A percentile compares a stretch with the other conserved stretches of the same genome.
Evolutionary conservation across 495 filamentous ascomycete species (phyloP).

Genomic region (Aspergillus steynii): DNA sequence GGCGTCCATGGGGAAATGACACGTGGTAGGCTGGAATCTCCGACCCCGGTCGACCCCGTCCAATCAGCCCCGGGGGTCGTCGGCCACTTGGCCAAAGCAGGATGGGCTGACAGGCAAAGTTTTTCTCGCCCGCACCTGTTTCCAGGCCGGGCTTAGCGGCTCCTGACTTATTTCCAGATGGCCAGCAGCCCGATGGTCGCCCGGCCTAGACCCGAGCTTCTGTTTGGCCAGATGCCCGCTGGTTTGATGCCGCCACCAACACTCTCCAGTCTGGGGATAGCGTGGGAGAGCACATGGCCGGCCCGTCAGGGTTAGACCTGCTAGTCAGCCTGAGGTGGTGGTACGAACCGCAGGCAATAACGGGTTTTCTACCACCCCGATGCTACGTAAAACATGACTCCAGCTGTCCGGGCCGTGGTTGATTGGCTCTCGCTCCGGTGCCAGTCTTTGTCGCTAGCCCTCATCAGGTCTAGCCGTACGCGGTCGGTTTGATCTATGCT

Average conservation of each 20-base stretch:
- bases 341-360: no score
- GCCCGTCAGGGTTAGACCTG: no score
- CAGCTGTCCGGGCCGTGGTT: not conserved
- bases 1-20: not conserved
- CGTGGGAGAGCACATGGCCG: not conserved
- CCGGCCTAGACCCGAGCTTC: slow-evolving; percentile 21
- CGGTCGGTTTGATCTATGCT: not conserved
- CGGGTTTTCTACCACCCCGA: not conserved
- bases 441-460: not conserved
- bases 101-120: slow-evolving; percentile 1
- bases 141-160: not conserved
- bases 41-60: slow-evolving; percentile 13
- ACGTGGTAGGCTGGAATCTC: slow-evolving; percentile 23
- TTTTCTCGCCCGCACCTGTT: not conserved
- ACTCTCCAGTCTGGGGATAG: not conserved
- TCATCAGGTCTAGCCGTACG: not conserved
- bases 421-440: not conserved
- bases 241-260: no score
- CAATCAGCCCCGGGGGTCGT: slow-evolving; percentile 5
- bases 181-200: slow-evolving; percentile 8
- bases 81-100: slow-evolving; percentile 11
- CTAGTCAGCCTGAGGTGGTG: no score
- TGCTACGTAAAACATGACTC: not conserved
- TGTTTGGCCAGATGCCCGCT: slow-evolving; percentile 15
- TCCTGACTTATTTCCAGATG: not conserved